Percentiles rank a stretch among this genome's conserved stretches.
These are phyloP conservation scores for Pseudogymnoascus sp. DNA, from an alignment of 2,329 filamentous ascomycete species.

Conservation along the genomic window DNA sequence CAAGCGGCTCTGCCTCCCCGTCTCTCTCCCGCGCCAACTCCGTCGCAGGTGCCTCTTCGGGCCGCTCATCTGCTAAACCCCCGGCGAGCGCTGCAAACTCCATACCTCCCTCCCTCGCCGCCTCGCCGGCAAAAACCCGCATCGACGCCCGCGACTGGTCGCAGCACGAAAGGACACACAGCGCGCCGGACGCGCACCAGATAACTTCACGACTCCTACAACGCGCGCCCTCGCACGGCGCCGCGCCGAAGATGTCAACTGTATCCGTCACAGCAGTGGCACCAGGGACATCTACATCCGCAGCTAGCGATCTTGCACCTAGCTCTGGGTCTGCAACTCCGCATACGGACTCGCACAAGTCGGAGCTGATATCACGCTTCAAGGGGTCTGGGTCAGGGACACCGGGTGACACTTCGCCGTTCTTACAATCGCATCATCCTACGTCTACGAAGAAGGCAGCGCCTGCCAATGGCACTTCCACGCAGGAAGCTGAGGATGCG, in stretches of 20 bases:
- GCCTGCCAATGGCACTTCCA: not conserved
- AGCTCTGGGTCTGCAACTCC: constrained; percentile 33
- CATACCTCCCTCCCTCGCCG: constrained; percentile 22
- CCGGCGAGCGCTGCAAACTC: constrained; percentile 27
- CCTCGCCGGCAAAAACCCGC: constrained; percentile 16
- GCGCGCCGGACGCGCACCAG: constrained; percentile 50
- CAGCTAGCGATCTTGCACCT: constrained; percentile 23
- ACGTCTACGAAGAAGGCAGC: constrained; percentile 11
- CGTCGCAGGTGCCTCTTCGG: constrained; percentile 37
- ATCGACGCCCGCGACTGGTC: constrained; percentile 16
- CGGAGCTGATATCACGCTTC: constrained; percentile 51
- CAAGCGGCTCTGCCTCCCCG: constrained; percentile 54
- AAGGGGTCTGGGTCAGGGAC: constrained; percentile 43
- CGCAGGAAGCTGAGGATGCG: not conserved
- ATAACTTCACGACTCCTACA: constrained; percentile 61
- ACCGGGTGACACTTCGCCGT: constrained; percentile 40
- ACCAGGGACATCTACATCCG: constrained; percentile 18
- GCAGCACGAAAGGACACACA: constrained; percentile 30
- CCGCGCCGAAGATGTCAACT: constrained; percentile 57
- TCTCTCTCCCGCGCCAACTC: constrained; percentile 44
- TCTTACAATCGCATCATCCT: constrained; percentile 34
- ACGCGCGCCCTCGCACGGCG: constrained; percentile 52
- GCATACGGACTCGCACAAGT: constrained; percentile 21
- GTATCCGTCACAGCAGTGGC: constrained; percentile 44
- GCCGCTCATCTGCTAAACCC: constrained; percentile 38